Evolutionary conservation across 2,329 filamentous ascomycete genomes (phyloP).

Genomic region (Alternaria brassicae): DNA sequence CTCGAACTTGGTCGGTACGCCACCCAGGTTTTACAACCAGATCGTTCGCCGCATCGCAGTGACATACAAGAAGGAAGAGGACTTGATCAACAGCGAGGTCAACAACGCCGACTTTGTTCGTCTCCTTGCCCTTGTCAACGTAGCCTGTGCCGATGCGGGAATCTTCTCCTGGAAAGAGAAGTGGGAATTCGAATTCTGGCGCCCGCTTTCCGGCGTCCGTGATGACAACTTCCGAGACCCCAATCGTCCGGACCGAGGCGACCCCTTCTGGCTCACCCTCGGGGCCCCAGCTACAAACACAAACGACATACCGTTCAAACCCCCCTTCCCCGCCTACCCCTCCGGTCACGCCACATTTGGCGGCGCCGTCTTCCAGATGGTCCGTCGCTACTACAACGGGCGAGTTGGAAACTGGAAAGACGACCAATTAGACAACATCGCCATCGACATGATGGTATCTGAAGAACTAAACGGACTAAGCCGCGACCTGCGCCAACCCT

Average conservation of each 20-base stretch:
- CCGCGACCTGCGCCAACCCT: constrained; percentile 33
- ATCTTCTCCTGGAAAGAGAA: constrained; percentile 42
- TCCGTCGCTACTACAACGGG: constrained; percentile 35
- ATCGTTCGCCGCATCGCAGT: constrained; percentile 33
- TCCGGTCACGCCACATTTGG: constrained; percentile 39
- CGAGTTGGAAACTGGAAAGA: constrained; percentile 26
- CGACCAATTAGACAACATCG: constrained; percentile 30
- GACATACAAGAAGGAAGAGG: constrained; percentile 15
- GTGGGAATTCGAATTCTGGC: constrained; percentile 42
- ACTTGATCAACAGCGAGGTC: constrained; percentile 8
- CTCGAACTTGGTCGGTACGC: constrained; percentile 31
- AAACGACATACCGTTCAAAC: constrained; percentile 34
- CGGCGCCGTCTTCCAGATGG: constrained; percentile 31
- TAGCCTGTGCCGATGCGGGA: constrained; percentile 35
- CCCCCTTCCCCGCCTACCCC: constrained; percentile 37
- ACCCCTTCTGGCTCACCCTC: constrained; percentile 34
- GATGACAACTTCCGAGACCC: constrained; percentile 32
- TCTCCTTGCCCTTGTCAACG: constrained; percentile 35
- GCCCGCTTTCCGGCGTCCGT: constrained; percentile 37
- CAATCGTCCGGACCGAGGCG: constrained; percentile 14
- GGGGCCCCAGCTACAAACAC: constrained; percentile 37
- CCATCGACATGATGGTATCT: constrained; percentile 28
- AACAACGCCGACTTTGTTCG: constrained; percentile 42
- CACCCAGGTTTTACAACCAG: constrained; percentile 26
- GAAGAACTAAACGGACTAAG: constrained; percentile 36